Percentiles rank a stretch among this genome's conserved stretches.
Evolutionary conservation across 345 rosid genomes (phyloP).

Genomic region (Moricandia arvensis): DNA sequence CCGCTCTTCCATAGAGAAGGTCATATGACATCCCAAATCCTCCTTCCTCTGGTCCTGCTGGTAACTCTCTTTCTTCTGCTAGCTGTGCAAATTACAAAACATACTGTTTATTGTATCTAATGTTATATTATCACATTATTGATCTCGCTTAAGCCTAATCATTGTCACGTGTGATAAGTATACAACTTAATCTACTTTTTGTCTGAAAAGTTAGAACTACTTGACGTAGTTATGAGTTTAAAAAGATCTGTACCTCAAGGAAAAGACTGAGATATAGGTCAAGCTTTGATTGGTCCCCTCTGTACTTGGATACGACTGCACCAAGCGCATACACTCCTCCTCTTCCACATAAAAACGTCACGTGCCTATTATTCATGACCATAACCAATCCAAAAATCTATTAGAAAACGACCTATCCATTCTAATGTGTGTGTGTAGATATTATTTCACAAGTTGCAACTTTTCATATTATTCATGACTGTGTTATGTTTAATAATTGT

Average conservation of each 20-base stretch:
- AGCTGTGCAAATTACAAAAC: constrained; percentile 25
- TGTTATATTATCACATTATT: neutral
- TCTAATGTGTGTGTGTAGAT: neutral
- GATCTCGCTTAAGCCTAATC: neutral
- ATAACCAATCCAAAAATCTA: neutral
- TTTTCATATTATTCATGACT: neutral
- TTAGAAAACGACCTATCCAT: constrained; percentile 6
- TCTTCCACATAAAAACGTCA: constrained; percentile 83
- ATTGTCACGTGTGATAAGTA: neutral
- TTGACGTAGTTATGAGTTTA: neutral
- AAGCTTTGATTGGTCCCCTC: constrained; percentile 50
- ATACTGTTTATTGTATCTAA: too few relatives aligned
- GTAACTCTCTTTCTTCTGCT: constrained; percentile 83
- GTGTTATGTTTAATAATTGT: neutral
- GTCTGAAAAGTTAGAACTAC: constrained; percentile 10
- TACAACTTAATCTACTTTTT: neutral
- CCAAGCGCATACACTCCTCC: constrained; percentile 88
- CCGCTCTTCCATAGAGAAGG: constrained; percentile 88
- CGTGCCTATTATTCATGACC: constrained; percentile 56
- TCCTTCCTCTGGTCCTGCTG: constrained; percentile 88
- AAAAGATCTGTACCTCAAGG: constrained; percentile 47
- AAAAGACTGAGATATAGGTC: constrained; percentile 56
- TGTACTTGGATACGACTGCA: constrained; percentile 59
- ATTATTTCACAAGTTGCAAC: neutral
- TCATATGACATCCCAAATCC: constrained; percentile 96